These are phyloP conservation scores for Barnettozyma hawaiiensis DNA, from an alignment of 1,139 yeast genomes.

Conservation along the genomic window DNA sequence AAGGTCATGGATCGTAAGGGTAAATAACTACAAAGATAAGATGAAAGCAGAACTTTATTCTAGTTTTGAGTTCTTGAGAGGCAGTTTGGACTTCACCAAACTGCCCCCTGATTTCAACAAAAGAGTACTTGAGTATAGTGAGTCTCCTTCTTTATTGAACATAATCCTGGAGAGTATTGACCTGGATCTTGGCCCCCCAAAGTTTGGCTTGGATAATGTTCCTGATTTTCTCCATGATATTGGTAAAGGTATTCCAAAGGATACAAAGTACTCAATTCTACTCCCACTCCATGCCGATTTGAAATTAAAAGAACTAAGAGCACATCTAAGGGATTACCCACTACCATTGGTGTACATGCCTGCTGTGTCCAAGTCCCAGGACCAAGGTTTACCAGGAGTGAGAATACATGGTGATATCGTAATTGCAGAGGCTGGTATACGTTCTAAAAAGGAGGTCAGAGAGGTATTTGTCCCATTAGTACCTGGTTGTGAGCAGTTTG, in stretches of 20 bases:
- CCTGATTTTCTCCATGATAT: slow-evolving; percentile 58
- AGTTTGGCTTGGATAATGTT: slow-evolving; percentile 46
- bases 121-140: slow-evolving; percentile 51
- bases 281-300: slow-evolving; percentile 53
- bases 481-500: slow-evolving; percentile 34
- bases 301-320: slow-evolving; percentile 45
- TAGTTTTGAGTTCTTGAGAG: slow-evolving; percentile 51
- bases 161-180: slow-evolving; percentile 54
- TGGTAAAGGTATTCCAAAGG: slow-evolving; percentile 80
- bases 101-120: slow-evolving; percentile 45
- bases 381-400: slow-evolving; percentile 28
- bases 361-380: slow-evolving; percentile 32
- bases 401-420: slow-evolving; percentile 46
- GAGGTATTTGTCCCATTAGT: slow-evolving; percentile 59
- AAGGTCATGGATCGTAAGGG: slow-evolving; percentile 68
- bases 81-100: slow-evolving; percentile 36
- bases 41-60: slow-evolving; percentile 43
- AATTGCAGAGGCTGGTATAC: slow-evolving; percentile 47
- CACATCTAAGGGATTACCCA: slow-evolving; percentile 66
- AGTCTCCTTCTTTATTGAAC: slow-evolving; percentile 60
- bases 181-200: slow-evolving; percentile 48
- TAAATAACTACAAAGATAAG: slow-evolving; percentile 39
- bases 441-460: slow-evolving; percentile 46
- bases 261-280: slow-evolving; percentile 60
- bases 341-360: slow-evolving; percentile 44